Evolutionary conservation across 352 stramenopile genomes (phyloP), one percentile per base, ranked within the genome.

Genomic region (Phytophthora melonis): DNA sequence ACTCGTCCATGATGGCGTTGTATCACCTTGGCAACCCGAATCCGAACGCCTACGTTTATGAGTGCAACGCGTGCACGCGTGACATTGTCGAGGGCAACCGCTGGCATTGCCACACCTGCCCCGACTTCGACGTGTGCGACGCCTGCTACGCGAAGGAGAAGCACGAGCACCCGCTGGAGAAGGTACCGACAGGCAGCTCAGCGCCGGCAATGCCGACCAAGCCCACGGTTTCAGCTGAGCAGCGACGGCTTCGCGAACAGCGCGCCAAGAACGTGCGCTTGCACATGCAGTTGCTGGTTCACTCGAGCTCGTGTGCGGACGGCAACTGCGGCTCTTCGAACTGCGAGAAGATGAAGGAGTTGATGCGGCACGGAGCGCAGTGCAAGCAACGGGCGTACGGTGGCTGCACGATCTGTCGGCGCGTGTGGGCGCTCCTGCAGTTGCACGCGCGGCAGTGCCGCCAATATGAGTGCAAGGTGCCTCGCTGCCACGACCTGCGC

Each of bases 1-100:
- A 99, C 82, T 99, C 97, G 68, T 99, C 95, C 2, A 99, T 99
- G 97, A 99, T 99, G 98, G 97, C 99, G 27, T 72, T 99, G 49
- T 99, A 99, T 81, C 97, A 99, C 78, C 80, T 99, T 23, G 97
- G 98, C 74, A 99, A 99, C 64, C 94, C 98, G 57, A 95, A 93
- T 49, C 82, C 88, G 58, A 97, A 95, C 58, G 90, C 86, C 11
- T 96, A 95, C 63, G 84, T 96, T 56, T 96, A 95, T 65, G 87
- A 93, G 69, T 95, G 91, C 83, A 95, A 96, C 58, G 65, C 87
- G 21, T 98, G 92, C 70, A 94, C 86, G 11, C 80, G 84, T 18
- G 88, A 96, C 55, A 97, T 97, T 67, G 80, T 93, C 16, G 78
- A 71, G 19, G 91, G 91, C 43, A 97, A 93, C 49, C 91, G 92